Conservation (phyloP, 1,284 basidiomycete genomes). For the Microbotryum scabiosae region DNA sequence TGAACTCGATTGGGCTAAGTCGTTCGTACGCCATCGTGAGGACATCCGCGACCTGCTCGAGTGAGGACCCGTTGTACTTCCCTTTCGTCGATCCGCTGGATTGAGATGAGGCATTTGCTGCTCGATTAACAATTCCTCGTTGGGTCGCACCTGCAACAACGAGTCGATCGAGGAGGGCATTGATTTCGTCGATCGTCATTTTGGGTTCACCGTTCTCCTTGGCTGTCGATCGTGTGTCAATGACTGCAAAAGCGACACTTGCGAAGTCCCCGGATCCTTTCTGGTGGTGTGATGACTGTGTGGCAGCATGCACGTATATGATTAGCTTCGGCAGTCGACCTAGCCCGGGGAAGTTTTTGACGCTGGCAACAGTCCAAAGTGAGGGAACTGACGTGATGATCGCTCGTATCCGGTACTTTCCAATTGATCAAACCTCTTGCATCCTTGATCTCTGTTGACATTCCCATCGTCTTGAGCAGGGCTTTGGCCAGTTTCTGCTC, state of each 20-base stretch:
- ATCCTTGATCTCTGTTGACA: constrained; percentile 62
- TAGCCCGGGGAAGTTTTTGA: too few species aligned
- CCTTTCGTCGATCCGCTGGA: too few species aligned
- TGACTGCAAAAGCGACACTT: constrained; percentile 66
- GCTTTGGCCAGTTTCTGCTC: constrained; percentile 82
- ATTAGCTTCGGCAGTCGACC: too few species aligned
- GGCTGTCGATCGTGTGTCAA: constrained; percentile 73
- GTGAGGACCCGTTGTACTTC: too few species aligned
- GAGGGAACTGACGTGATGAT: constrained; percentile 46
- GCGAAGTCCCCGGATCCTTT: constrained; percentile 8
- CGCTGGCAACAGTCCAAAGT: background rate
- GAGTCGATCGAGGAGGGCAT: constrained; percentile 66
- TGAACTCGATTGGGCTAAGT: constrained; percentile 60
- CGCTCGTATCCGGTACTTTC: constrained; percentile 65
- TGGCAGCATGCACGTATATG: too few species aligned
- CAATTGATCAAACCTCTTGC: constrained; percentile 73
- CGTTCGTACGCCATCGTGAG: constrained; percentile 3
- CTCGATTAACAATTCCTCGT: too few species aligned
- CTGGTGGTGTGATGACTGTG: background rate
- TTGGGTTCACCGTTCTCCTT: constrained; percentile 47
- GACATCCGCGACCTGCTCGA: too few species aligned
- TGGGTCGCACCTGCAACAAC: constrained; percentile 16
- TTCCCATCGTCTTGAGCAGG: constrained; percentile 77
- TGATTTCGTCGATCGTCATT: constrained; percentile 69
- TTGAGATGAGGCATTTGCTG: too few species aligned